Evolutionary conservation across 768 basidiomycete species (phyloP).

Genomic region (Tricholoma sp.): DNA sequence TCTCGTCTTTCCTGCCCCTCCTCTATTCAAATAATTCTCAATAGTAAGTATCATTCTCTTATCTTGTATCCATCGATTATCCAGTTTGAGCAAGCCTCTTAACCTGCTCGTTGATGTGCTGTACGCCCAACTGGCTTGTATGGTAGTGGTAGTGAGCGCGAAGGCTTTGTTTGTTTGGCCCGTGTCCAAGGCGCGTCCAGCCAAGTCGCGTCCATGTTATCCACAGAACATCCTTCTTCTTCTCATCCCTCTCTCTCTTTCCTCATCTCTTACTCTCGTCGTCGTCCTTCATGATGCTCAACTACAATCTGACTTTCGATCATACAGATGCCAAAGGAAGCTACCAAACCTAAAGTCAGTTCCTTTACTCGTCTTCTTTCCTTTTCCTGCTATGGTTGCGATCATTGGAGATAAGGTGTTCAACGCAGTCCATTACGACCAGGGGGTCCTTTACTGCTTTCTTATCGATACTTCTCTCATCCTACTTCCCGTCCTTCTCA

Average conservation of each 20-base stretch:
- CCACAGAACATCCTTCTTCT: not conserved
- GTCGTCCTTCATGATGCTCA: slow-evolving; percentile 2
- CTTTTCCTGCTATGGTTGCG: slow-evolving; percentile 6
- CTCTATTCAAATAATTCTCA: not conserved
- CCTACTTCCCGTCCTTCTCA: not conserved
- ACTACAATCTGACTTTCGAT: slow-evolving; percentile 3
- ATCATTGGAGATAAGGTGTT: slow-evolving; percentile 10
- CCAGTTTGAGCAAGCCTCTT: too few relatives aligned
- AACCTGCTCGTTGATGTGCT: not conserved
- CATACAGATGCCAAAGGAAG: slow-evolving; percentile 73
- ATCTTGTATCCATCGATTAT: not conserved
- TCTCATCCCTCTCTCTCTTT: not conserved
- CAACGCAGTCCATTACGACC: not conserved
- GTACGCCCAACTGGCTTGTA: not conserved
- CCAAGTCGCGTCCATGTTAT: not conserved
- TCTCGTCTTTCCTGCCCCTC: too few relatives aligned
- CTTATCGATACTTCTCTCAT: too few relatives aligned
- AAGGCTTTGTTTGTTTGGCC: slow-evolving; percentile 9
- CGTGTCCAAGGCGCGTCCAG: not conserved
- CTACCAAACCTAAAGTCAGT: slow-evolving; percentile 63
- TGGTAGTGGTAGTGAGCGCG: not conserved
- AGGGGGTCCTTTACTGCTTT: too few relatives aligned
- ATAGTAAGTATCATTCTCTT: not conserved
- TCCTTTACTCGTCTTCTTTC: slow-evolving; percentile 8
- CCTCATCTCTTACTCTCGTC: not conserved